Conservation (phyloP, 2,329 filamentous ascomycete species). For the Diaporthe australafricana region DNA sequence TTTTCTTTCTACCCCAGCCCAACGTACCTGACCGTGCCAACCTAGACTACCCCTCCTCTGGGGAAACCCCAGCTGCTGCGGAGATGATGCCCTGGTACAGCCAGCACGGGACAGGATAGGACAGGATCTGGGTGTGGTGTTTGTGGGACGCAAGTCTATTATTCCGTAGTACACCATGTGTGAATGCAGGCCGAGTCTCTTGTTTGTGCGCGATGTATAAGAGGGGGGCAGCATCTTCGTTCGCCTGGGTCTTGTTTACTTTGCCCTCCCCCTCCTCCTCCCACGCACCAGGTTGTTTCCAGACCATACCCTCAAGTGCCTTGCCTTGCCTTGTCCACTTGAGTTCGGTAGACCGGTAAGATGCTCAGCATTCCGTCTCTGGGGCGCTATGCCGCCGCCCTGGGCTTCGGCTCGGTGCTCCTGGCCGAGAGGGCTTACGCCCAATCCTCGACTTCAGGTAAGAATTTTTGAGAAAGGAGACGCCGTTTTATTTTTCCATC, state of each 20-base stretch:
- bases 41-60: slow-evolving; percentile 13
- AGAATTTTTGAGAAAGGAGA: background rate
- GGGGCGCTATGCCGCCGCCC: slow-evolving; percentile 3
- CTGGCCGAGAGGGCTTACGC: background rate
- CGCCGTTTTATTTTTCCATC: no score
- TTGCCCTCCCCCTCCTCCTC: background rate
- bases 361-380: slow-evolving; percentile 20
- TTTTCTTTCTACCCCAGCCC: background rate
- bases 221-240: background rate
- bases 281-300: slow-evolving; percentile 1
- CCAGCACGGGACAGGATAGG: background rate
- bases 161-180: background rate
- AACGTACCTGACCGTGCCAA: background rate
- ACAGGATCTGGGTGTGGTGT: background rate
- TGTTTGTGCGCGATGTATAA: background rate
- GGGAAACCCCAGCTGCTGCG: slow-evolving; percentile 23
- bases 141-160: background rate
- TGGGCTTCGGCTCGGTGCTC: slow-evolving; percentile 18
- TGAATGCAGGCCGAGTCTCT: background rate
- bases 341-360: background rate
- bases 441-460: slow-evolving; percentile 14
- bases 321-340: slow-evolving; percentile 1
- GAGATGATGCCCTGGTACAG: slow-evolving; percentile 14
- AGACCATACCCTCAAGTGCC: no score
- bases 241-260: background rate